Evolutionary conservation across 2,329 filamentous ascomycete genomes (phyloP), one percentile per base, ranked within the genome.

Genomic region (Microcyclospora pomicola): DNA sequence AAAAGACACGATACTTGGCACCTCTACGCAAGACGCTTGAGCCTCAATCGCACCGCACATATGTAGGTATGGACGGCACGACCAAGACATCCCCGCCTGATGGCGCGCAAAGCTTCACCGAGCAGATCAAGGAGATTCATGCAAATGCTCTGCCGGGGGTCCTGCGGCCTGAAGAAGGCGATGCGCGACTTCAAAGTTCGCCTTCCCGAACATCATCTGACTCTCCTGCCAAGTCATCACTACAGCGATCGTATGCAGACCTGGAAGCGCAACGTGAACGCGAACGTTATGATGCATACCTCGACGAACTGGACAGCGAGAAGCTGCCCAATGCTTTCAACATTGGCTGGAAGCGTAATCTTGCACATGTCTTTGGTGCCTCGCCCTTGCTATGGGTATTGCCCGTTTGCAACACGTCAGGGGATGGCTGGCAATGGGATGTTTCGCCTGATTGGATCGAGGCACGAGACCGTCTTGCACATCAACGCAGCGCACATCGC

Each of bases 391-490:
- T 91, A 7, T 96, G 91, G 88, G 63, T 69, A 19, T 43, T 96
- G 1, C 91, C 91, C 0, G 65, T 96, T 33, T 76, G 73, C 59
- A 96, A 82, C 53, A 93, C 86, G 2, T 82, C 76, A 0, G 88
- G 88, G 27, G 84, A 98, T 58, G 91, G 91, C 15, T 98, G 88
- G 88, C 71, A 69, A 33, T 98, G 91, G 91, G 86, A 95, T 52
- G 73, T 87, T 1, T 92, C 77, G 53, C 70, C 74, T 1, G 75
- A 74, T 47, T 98, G 91, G 82, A 45, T 82, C 2, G 75, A 78
- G 28, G 81, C 79, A 3, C 69, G 78, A 32, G 77, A 85, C 9
- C 54, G 51, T 2, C 38, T 59, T 2, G 52, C 48, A 5, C 65
- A 65, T 14, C 67, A 86, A 35, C 57, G 61, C 36, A 11, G 13